Evolutionary conservation across 805 yeast species (phyloP), one percentile per base, ranked within the genome.

Genomic region (Metschnikowia reukaufii): DNA sequence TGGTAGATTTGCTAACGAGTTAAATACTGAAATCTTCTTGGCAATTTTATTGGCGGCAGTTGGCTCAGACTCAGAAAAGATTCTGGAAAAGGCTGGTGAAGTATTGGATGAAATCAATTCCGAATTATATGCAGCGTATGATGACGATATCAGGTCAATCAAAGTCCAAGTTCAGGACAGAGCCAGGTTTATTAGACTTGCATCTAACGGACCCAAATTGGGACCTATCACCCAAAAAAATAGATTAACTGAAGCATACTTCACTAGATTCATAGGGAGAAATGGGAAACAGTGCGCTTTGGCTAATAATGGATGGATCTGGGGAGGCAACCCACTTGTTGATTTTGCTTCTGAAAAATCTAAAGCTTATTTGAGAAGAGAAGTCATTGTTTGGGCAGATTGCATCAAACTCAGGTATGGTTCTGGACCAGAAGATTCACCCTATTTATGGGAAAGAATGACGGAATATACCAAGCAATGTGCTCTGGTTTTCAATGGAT

Each of bases 261-360:
- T 94, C 64, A 89, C 97, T 1, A 72, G 90, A 48, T 81, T 91
- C 55, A 62, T 56, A 2, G 77, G 65, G 40, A 61, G 61, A 2
- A 71, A 73, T 39, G 92, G 90, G 2, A 72, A 76, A 32, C 69
- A 75, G 1, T 84, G 83, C 70, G 84, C 87, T 7, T 70, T 92
- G 49, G 98, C 96, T 3, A 94, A 94, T 62, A 92, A 94, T 60
- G 99, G 99, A 39, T 92, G 98, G 97, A 89, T 94, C 47, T 92
- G 99, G 99, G 91, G 88, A 44, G 97, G 96, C 9, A 84, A 92
- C 56, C 97, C 98, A 1, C 67, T 91, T 47, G 85, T 88, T 2
- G 98, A 92, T 67, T 92, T 92, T 76, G 99, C 98, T 0, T 86
- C 96, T 0, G 65, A 76, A 23, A 57, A 82, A 45, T 82, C 96